Evolutionary conservation across 306 rosid genomes (phyloP), one percentile per base, ranked within the genome.

Genomic region (Cicer arietinum): DNA sequence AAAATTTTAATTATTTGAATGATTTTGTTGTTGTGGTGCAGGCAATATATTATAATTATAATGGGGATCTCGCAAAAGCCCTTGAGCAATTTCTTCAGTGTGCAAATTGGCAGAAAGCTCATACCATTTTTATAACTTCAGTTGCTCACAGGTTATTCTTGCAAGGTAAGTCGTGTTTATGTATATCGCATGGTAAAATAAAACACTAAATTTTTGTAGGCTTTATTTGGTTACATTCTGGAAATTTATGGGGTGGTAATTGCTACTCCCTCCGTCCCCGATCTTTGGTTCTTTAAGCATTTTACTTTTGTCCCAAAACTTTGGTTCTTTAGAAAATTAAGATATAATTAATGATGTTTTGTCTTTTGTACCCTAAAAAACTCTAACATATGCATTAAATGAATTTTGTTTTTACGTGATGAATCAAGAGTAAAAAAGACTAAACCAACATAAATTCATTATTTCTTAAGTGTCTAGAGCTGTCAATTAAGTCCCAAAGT

Each of bases 81-180:
- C 94, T 94, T 50, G 97, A 94, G 80, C 90, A 91, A 79, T 91
- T 84, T 78, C 91, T 91, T 41, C 81, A 87, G 77, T 94, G 95
- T 85, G 90, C 85, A 74, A 85, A 91, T 81, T 94, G 98, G 98
- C 94, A 85, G 82, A 94, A 82, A 86, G 97, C 98, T 48, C 98
- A 94, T 77, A 76, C 96, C 48, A 83, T 87, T 54, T 94, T 94
- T 14, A 48, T 89, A 69, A 87, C 90, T 17, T 83, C 94, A 43
- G 90, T 94, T 78, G 96, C 97, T 71, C 89, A 87, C 82, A 83
- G 54, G 68, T 69, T 94, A 62, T 94, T 91, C 86, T 85, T 94
- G 85, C 87, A 89, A 69, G 96, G 98, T 94, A 85, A 75, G 58
- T 70, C 10, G 4, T 64, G 22, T 18, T 37, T 42, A 50, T 61